Conservation (phyloP, 2,329 filamentous ascomycete species). For the Pseudocercospora ulei region DNA sequence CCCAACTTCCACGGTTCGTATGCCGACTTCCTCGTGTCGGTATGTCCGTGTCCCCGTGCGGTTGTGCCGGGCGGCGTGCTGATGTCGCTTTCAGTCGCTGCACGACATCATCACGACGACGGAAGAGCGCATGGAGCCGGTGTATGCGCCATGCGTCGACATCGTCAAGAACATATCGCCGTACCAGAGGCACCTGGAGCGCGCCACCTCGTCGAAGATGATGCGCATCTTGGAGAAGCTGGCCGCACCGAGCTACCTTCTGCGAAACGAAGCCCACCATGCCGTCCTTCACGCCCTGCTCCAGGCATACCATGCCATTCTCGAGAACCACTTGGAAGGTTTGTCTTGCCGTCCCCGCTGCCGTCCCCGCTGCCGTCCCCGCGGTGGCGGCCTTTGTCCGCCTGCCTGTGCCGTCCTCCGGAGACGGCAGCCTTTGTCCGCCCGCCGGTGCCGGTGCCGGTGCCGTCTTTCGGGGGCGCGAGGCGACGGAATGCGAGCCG, state of each 20-base stretch:
- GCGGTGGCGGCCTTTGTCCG: not conserved
- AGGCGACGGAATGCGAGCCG: not conserved
- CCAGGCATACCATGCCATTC: conserved; percentile 77
- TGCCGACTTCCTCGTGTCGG: conserved; percentile 85
- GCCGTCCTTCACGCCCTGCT: conserved; percentile 67
- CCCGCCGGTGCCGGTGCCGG: not conserved
- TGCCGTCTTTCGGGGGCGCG: not conserved
- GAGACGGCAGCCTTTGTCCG: not conserved
- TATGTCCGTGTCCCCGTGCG: conserved; percentile 41
- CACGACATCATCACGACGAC: conserved; percentile 84
- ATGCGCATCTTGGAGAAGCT: conserved; percentile 84
- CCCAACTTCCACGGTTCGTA: conserved; percentile 80
- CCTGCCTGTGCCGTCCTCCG: not conserved
- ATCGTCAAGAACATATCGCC: conserved; percentile 90
- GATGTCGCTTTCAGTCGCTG: conserved; percentile 56
- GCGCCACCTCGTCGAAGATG: conserved; percentile 66
- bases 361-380: not conserved
- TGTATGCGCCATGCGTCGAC: conserved; percentile 83
- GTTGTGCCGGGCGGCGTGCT: conserved; percentile 7
- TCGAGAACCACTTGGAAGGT: conserved; percentile 61
- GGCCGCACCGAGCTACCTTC: conserved; percentile 82
- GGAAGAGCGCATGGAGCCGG: conserved; percentile 78
- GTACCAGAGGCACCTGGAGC: conserved; percentile 66
- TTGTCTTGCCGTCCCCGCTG: conserved; percentile 12
- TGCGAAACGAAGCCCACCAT: conserved; percentile 89